Base-by-base conservation (phyloP, 2,329 filamentous ascomycete genomes). In the Penicillium sp. region DNA sequence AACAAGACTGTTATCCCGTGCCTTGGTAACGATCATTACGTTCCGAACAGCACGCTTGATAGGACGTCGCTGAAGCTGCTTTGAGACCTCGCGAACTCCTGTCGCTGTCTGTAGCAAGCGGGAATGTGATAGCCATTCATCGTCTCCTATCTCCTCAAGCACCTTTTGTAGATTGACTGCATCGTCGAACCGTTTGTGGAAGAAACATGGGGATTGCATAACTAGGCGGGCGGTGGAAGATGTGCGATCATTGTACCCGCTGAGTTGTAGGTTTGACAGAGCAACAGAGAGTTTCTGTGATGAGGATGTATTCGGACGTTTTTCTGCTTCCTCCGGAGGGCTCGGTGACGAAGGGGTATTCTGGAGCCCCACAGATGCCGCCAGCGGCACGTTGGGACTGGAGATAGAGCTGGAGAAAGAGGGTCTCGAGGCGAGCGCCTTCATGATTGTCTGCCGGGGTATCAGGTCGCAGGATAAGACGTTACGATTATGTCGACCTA, bases 21-120 rank as follows among this genome's bases (percentile, higher is more conserved):
- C 95, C 79, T 98, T 99, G 64, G 95, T 99, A 67, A 99, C 92
- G 72, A 99, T 97, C 95, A 99, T 98, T 72, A 99, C 87, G 75
- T 92, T 97, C 73, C 88, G 88, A 51, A 99, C 93, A 11, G 93
- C 93, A 68, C 93, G 90, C 79, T 91, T 95, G 78, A 98, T 92
- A 23, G 95, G 94, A 46, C 92, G 88, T 60, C 94, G 88, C 80
- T 97, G 94, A 62, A 99, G 84, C 79, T 98, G 95, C 78, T 96
- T 94, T 17, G 93, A 96, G 13, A 99, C 93, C 79, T 99, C 95
- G 57, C 95, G 89, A 21, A 99, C 95, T 51, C 93, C 91, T 0
- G 92, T 96, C 55, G 95, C 95, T 0, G 95, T 99, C 81, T 97
- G 94, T 72, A 97, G 92, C 47, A 99, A 86, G 58, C 93, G 88